Evolutionary conservation across 2,329 filamentous ascomycete genomes (phyloP).

Genomic region (Tolypocladium cylindrosporum): DNA sequence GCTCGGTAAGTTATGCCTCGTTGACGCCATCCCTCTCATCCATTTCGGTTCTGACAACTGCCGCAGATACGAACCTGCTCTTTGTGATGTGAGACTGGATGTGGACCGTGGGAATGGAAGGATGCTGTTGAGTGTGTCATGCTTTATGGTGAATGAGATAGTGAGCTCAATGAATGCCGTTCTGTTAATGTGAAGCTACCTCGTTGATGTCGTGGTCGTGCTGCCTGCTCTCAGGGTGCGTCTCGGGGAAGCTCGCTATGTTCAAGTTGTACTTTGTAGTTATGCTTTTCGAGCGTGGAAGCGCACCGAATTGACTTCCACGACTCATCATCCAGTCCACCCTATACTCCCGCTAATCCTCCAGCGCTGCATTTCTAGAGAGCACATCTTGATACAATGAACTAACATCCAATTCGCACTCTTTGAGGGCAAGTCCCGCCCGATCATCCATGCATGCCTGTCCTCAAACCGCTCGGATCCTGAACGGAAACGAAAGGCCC

Average conservation of each 20-base stretch:
- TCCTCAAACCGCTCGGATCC: not conserved
- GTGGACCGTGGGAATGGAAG: not conserved
- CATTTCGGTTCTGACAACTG: constrained; percentile 6
- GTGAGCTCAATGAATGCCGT: not conserved
- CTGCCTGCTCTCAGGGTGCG: not conserved
- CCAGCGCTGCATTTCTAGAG: too few species aligned
- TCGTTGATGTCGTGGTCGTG: not conserved
- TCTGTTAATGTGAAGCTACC: too few species aligned
- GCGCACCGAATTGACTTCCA: too few species aligned
- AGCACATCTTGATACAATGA: too few species aligned
- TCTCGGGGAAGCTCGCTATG: too few species aligned
- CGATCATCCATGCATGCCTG: too few species aligned
- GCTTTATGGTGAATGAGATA: not conserved
- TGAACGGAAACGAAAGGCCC: not conserved
- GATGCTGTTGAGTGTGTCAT: not conserved
- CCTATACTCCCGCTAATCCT: too few species aligned
- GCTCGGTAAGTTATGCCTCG: constrained; percentile 55
- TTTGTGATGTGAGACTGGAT: constrained; percentile 51
- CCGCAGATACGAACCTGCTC: constrained; percentile 52
- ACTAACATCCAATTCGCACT: too few species aligned
- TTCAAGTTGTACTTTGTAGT: too few species aligned
- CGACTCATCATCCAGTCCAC: too few species aligned
- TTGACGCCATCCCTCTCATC: not conserved
- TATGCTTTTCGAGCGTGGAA: too few species aligned
- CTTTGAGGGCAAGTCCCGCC: too few species aligned